Base-by-base conservation (phyloP, 2,329 filamentous ascomycete species). In the Ceratocystiopsis minuta region DNA sequence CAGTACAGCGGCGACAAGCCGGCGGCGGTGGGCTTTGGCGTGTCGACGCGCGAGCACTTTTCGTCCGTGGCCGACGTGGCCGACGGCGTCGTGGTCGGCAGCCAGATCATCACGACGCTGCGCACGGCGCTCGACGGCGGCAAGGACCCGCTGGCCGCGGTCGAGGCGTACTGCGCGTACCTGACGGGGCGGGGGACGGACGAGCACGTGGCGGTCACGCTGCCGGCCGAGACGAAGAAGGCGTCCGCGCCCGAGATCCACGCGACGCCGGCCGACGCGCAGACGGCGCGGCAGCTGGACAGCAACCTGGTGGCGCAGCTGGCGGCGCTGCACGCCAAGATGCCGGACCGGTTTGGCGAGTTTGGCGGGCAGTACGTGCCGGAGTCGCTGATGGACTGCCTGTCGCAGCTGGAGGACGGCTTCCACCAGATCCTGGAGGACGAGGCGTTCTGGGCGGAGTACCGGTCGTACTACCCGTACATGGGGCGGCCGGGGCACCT, bases 301-400 rank as follows among this genome's bases (percentile, higher is more conserved):
- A 60, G 60, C 34, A 64, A 80, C 31, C 65, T 94, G 10, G 80
- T 79, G n/a, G 82, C 87, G 41, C 81, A 94, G 60, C 70, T 94
- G 24, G 79, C 85, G 45, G 80, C 83, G 15, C 67, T 94, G 46
- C 90, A 93, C 55, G 72, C 72, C 49, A 75, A 80, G 52, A 75
- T 90, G 40, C 84, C 87, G 13, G 75, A 85, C 48, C 78, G 86
- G 40, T 96, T 98, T 54, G 90, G 90, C 50, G 82, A 95, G 57
- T 98, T 93, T 50, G 90, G 90, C 53, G 90, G 90, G 15, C 88
- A 96, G 60, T 98, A 95, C 55, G 90, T 98, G 3, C 90, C 90
- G 1, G 90, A 98, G 61, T 90, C 86, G 16, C 71, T 98, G 46
- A 96, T 98, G 88, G 88, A 96, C 63, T 96, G 88, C 57, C 66